Base-by-base conservation (phyloP, 331 rosid genomes). In the Dryas integrifolia region DNA sequence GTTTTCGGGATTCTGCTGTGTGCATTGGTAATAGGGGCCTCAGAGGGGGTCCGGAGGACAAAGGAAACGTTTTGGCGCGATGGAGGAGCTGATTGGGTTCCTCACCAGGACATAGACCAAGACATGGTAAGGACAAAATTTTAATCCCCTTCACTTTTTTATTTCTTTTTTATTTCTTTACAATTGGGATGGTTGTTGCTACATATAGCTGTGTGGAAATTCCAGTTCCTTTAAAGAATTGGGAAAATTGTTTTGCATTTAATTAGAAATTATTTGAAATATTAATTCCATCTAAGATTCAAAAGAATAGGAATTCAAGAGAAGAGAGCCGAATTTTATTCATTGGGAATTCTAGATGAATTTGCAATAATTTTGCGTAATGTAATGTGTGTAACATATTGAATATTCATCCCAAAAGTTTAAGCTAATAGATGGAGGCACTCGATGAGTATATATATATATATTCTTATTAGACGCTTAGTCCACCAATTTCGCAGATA, bases 1-100 rank as follows among this genome's bases (percentile, higher is more conserved):
- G 43, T 82, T 72, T 85, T 88, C 26, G 85, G 80, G 78, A 86
- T 83, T 79, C 81, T 95, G 65, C 89, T 92, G 72, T 88, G 86
- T 70, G 92, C 90, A 21, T 77, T 88, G 81, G 90, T 87, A 5
- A 86, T 83, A 11, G 87, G 84, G 75, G 83, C 82, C 68, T 88
- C 97, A 38, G 88, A 89, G 58, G 92, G 88, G 45, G 80, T 74
- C 65, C 80, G 84, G 84, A 88, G 70, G 78, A 67, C 77, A 15
- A 67, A 72, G 26, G 84, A 83, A 8, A 81, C 79, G 9, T 63
- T 86, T 67, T 59, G 53, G 66, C 43, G 45, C 69, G 58, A 81
- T 72, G 74, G 75, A 26, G 80, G 75, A 26, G 80, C 13, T 9
- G 45, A 14, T 58, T 67, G 67, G 4, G 14, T 71, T 21, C 48